Evolutionary conservation across 257 asterid genomes (phyloP).

Genomic region (Scutellaria baicalensis): DNA sequence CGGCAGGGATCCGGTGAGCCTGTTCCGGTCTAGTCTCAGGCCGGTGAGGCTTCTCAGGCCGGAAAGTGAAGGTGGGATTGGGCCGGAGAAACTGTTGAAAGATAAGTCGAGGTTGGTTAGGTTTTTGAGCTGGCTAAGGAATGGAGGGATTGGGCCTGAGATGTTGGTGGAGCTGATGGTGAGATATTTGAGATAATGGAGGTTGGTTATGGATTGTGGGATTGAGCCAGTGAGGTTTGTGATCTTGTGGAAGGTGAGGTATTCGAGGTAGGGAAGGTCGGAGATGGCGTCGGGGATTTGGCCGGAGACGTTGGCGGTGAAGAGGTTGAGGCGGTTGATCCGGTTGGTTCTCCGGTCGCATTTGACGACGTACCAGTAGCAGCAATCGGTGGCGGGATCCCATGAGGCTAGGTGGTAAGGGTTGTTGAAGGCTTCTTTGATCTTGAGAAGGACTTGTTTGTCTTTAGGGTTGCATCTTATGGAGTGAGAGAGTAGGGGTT

Average conservation of each 20-base stretch:
- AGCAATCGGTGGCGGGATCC: conserved; percentile 55
- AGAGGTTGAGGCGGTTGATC: conserved; percentile 27
- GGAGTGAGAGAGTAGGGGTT: conserved; percentile 7
- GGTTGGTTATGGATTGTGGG: conserved; percentile 34
- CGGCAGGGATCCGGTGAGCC: conserved; percentile 50
- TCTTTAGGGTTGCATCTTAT: conserved; percentile 44
- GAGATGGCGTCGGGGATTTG: conserved; percentile 41
- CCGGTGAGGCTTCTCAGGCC: conserved; percentile 23
- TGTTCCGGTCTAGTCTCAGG: conserved; percentile 41
- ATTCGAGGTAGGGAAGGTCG: conserved; percentile 39
- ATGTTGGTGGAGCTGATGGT: conserved; percentile 31
- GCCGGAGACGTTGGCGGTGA: conserved; percentile 34
- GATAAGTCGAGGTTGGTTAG: conserved; percentile 30
- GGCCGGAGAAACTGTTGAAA: conserved; percentile 32
- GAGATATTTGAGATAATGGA: conserved; percentile 27
- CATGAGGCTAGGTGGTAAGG: conserved; percentile 46
- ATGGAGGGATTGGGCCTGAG: conserved; percentile 45
- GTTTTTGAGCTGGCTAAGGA: conserved; percentile 29
- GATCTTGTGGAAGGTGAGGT: conserved; percentile 23
- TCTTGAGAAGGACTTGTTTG: conserved; percentile 39
- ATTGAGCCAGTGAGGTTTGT: conserved; percentile 53
- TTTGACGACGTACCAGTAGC: conserved; percentile 41
- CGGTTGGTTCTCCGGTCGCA: conserved; percentile 46
- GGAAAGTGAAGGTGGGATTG: conserved; percentile 39
- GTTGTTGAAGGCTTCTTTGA: conserved; percentile 41